phyloP scores from a whole-genome alignment of 345 rosid genomes.

The Draba incana region DNA sequence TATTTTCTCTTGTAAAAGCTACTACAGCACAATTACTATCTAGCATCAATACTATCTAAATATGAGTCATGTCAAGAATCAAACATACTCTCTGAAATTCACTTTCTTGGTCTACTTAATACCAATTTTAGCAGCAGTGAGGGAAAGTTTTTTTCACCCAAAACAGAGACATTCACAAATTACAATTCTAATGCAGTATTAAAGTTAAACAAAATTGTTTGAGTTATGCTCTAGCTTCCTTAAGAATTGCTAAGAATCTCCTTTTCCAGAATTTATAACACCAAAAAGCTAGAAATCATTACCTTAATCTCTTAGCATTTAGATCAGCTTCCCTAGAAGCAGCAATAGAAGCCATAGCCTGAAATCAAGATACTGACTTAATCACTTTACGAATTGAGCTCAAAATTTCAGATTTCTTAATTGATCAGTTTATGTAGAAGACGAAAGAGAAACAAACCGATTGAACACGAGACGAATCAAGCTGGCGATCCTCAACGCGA shows the following conservation, averaged over 20 bases:
- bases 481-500: conserved; percentile 98
- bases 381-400: conserved; percentile 19
- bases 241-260: neutral
- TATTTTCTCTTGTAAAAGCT: conserved; percentile 5
- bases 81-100: neutral
- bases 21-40: no score
- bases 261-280: conserved; percentile 2
- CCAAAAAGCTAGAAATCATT: neutral
- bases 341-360: conserved; percentile 99
- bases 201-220: neutral
- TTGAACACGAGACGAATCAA: conserved; percentile 91
- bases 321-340: conserved; percentile 82
- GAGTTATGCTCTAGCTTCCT: conserved; percentile 13
- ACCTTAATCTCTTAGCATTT: conserved; percentile 92
- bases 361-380: conserved; percentile 19
- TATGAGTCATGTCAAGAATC: neutral
- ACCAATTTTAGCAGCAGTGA: conserved; percentile 1
- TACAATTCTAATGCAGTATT: conserved; percentile 5
- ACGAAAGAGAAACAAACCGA: conserved; percentile 49
- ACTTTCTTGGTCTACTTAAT: neutral
- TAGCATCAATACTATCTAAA: neutral
- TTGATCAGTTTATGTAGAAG: neutral
- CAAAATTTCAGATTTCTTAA: neutral
- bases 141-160: neutral
- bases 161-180: conserved; percentile 8